Evolutionary conservation across 2,329 filamentous ascomycete genomes (phyloP), one percentile per base, ranked within the genome.

Genomic region (Aschersonia sp.): DNA sequence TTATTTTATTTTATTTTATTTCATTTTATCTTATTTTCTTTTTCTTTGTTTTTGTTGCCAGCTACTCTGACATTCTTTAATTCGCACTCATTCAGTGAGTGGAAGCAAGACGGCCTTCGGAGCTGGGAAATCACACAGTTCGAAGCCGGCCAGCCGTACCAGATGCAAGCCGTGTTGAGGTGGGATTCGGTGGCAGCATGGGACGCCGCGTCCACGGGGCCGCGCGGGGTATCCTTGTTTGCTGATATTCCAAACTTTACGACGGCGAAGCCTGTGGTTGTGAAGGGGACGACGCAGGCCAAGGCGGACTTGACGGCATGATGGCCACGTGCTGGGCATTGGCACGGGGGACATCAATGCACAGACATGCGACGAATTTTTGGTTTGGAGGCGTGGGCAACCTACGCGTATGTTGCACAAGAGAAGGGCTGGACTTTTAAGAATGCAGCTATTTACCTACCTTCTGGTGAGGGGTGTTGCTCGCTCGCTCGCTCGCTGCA

Each of bases 171-270:
- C 9, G 40, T 52, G 4, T 49, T 59, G 12, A 53, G 51, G 37
- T 59, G 55, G 48, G 49, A 55, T 6, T 51, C 48, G 30, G 9
- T 56, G 2, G 55, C 56, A 9, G 47, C 46, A 4, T 56, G 50
- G 41, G 48, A 55, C 1, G 48, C 48, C 32, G 57, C 54, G 3
- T 44, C 48, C 5, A 44, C 48, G 6, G 47, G 32, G n/a, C 41
- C 50, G 29, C 48, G 22, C 0, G 49, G 51, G 1, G 37, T 32
- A 6, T 41, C 41, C 14, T 40, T 59, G 4, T 54, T 59, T 47
- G 55, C 50, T 0, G 57, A 59, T n/a, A 53, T 59, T 32, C 50
- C 52, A 45, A 57, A 52, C 30, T 55, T 55, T 43, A 57, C 51
- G 41, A 47, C 37, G 44, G 54, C 48, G 3, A 11, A 43, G 52